Percentiles rank a stretch among this genome's conserved stretches.
phyloP scores from a whole-genome alignment of 2,329 filamentous ascomycete species.

The Bisporella sp. region DNA sequence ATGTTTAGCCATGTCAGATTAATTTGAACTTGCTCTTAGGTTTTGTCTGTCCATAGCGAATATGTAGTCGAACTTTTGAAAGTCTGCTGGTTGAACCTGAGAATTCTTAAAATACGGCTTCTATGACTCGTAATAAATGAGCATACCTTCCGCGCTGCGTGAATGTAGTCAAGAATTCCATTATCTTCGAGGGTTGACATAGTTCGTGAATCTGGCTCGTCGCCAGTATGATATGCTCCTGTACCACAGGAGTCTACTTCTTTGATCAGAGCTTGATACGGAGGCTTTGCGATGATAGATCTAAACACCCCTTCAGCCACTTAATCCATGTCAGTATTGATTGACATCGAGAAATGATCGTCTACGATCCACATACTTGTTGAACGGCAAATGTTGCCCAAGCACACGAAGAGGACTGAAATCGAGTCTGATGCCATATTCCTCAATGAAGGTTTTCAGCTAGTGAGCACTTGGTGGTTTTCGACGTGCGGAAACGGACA shows the following conservation, averaged over 20 bases:
- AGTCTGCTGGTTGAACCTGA: constrained; percentile 59
- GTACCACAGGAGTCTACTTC: constrained; percentile 87
- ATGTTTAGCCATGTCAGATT: background rate
- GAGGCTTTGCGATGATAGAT: constrained; percentile 54
- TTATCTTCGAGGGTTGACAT: constrained; percentile 69
- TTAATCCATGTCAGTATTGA: background rate
- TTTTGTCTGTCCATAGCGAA: constrained; percentile 92
- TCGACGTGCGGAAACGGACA: too few species aligned
- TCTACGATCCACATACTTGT: background rate
- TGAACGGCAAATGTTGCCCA: constrained; percentile 45
- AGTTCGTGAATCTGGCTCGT: constrained; percentile 73
- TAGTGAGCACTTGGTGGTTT: too few species aligned
- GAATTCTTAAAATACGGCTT: constrained; percentile 5
- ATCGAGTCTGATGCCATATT: constrained; percentile 31
- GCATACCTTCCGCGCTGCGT: constrained; percentile 67
- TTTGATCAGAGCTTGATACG: constrained; percentile 52
- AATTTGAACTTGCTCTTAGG: constrained; percentile 15
- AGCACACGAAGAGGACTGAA: constrained; percentile 87
- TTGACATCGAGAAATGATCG: background rate
- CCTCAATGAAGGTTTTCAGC: too few species aligned
- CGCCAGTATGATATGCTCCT: constrained; percentile 73
- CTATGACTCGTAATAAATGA: background rate
- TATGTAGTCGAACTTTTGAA: constrained; percentile 83
- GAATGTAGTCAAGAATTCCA: constrained; percentile 69
- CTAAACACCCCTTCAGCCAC: constrained; percentile 96